Base-by-base conservation (phyloP, 1,284 basidiomycete genomes). In the Porphyrellus sp. region DNA sequence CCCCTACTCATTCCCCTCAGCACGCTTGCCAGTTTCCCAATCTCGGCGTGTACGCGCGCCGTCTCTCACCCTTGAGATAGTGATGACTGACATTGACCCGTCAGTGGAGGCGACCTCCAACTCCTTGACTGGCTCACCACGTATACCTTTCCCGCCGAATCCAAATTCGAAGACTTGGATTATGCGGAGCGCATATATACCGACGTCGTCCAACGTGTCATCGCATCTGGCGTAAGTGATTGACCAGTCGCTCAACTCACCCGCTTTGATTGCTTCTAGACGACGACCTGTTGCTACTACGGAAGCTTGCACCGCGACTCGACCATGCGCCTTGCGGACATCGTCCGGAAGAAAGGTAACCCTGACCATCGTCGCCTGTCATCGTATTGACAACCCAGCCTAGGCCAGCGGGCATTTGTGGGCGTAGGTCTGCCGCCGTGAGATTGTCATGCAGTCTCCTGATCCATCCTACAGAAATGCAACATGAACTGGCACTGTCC, bases 261-360 rank as follows among this genome's bases (percentile, higher is more conserved):
- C 16, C 9, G 5, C 15, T 31, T 38, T 48, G 23, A 54, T 24
- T 12, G 18, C 49, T 46, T 33, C 13, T 58, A 93, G 91, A 97
- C 93, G 0, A 96, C 94, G 0, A 97, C 93, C 0, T 91, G 88
- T 59, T 96, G 92, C 69, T 97, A 97, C 71, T 98, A 93, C 68
- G 91, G 85, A 12, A 89, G 86, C 0, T 70, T 96, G 6, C 93
- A 99, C 70, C 72, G 87, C 18, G 86, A 90, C 55, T 82, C 88
- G 0, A 91, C 91, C 9, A 91, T 89, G 70, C 74, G 82, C 31
- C 81, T 98, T 1, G 93, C 91, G 2, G 82, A 92, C 43, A 80
- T 91, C 24, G 81, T 91, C 37, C 78, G 85, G 59, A 67, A 72
- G 25, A 74, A 74, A 59, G 92, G 88, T 86, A 51, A 53, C 76